Evolutionary conservation across 768 basidiomycete species (phyloP), one percentile per base, ranked within the genome.

Genomic region (Suillus weaverae): DNA sequence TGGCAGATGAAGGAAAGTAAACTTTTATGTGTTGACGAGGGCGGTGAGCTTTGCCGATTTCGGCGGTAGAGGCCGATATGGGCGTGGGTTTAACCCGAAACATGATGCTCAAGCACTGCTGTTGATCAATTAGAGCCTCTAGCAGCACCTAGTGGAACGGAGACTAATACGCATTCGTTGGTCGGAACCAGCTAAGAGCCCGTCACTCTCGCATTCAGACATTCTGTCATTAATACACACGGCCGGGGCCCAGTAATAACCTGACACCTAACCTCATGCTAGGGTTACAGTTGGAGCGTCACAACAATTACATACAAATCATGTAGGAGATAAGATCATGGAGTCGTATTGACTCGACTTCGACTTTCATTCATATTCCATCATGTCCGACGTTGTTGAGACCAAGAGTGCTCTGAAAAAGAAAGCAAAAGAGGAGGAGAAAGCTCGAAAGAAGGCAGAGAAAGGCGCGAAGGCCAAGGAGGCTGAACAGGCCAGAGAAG

Each of bases 401-500:
- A 87, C 89, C 62, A 98, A 97, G 80, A 92, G 82, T 71, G 94
- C 96, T 70, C 76, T 94, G 64, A 98, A 99, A 83, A 95, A 94
- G 79, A 87, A 88, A 38, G 90, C 90, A 38, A 98, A 97, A 77
- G 90, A 91, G 55, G 90, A 88, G 14, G 93, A 95, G 79, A 98
- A 98, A 69, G 92, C 90, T 55, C 87, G 88, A 78, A 95, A 94
- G 75, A 90, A 89, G 8, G 92, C 91, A 50, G 95, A 95, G 76
- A 90, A 89, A 70, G 91, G 88, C 7, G 92, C 90, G 10, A 90
- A 88, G 70, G 87, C 89, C 68, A 86, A 88, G 60, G 92, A 92
- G 68, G 83, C 88, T 54, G 93, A 92, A 68, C 83, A 88, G 46
- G 90, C 86, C 41, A 84, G 85, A 61, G 86, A 89, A 70, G 87